Conservation (phyloP, 495 filamentous ascomycete genomes). For the Penicillium subrubescens region DNA sequence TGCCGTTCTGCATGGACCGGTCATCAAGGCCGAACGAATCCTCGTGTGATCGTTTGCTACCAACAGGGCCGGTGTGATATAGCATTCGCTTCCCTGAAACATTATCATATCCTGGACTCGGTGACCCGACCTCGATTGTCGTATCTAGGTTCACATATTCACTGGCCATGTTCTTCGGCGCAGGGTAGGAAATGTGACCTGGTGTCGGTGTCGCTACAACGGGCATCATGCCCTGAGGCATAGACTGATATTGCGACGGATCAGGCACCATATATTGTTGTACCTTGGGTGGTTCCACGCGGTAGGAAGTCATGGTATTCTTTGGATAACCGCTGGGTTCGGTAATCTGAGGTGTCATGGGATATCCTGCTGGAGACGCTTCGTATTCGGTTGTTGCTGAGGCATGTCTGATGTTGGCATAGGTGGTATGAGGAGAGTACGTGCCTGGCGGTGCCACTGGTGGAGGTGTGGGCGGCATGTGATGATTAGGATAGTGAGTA, state of each 20-base stretch:
- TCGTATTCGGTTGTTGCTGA: conserved; percentile 42
- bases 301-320: conserved; percentile 33
- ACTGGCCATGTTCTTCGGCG: conserved; percentile 29
- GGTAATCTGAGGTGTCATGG: conserved; percentile 30
- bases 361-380: conserved; percentile 30
- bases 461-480: conserved; percentile 49
- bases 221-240: conserved; percentile 22
- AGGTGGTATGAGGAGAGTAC: conserved; percentile 47
- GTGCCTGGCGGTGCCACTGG: conserved; percentile 44
- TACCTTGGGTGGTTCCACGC: conserved; percentile 33
- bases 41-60: conserved; percentile 43
- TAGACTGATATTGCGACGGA: conserved; percentile 31
- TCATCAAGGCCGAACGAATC: conserved; percentile 48
- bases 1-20: conserved; percentile 51
- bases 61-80: conserved; percentile 36
- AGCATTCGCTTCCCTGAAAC: conserved; percentile 31
- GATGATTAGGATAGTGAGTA: conserved; percentile 46
- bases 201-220: conserved; percentile 32
- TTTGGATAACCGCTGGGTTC: conserved; percentile 34
- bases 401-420: conserved; percentile 44
- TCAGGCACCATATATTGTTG: conserved; percentile 32
- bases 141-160: conserved; percentile 30
- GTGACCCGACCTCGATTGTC: conserved; percentile 27
- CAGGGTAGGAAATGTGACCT: conserved; percentile 22
- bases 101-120: conserved; percentile 30